Evolutionary conservation across 768 basidiomycete genomes (phyloP).

Genomic region (Candolleomyces eurysporus): DNA sequence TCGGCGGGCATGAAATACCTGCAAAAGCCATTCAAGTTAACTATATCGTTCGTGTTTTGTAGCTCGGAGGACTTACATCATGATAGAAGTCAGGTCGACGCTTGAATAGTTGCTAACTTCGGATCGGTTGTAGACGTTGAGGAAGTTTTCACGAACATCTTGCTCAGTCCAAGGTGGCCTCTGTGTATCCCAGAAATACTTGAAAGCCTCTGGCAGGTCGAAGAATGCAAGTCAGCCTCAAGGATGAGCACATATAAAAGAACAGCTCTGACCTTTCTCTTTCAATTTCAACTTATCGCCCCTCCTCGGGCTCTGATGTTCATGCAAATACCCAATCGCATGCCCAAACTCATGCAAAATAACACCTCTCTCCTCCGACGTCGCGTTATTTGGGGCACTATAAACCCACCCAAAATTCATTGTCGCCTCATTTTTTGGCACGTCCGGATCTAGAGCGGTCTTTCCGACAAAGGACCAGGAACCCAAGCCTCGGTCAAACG

Average conservation of each 20-base stretch:
- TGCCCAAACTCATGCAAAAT: constrained; percentile 20
- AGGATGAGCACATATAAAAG: too few relatives aligned
- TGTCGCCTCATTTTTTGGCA: neutral
- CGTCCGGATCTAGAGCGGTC: neutral
- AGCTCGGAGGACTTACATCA: constrained; percentile 12
- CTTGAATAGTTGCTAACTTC: constrained; percentile 15
- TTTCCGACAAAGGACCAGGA: constrained; percentile 17
- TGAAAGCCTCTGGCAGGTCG: too few relatives aligned
- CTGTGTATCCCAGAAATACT: too few relatives aligned
- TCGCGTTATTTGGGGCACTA: neutral
- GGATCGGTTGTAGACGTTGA: constrained; percentile 10
- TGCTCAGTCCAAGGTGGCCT: constrained; percentile 8
- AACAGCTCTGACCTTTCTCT: constrained; percentile 12
- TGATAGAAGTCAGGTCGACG: constrained; percentile 15
- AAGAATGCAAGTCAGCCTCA: too few relatives aligned
- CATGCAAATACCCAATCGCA: constrained; percentile 15
- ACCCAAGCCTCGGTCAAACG: constrained; percentile 9
- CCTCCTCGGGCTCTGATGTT: constrained; percentile 15
- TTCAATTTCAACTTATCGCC: constrained; percentile 12
- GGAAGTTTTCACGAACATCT: constrained; percentile 9
- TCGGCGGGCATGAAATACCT: constrained; percentile 19
- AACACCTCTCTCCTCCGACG: constrained; percentile 9
- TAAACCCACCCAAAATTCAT: constrained; percentile 16
- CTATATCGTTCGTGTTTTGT: neutral
- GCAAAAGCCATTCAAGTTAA: neutral